Base-by-base conservation (phyloP, 1,139 yeast genomes). In the Pichia sp. region DNA sequence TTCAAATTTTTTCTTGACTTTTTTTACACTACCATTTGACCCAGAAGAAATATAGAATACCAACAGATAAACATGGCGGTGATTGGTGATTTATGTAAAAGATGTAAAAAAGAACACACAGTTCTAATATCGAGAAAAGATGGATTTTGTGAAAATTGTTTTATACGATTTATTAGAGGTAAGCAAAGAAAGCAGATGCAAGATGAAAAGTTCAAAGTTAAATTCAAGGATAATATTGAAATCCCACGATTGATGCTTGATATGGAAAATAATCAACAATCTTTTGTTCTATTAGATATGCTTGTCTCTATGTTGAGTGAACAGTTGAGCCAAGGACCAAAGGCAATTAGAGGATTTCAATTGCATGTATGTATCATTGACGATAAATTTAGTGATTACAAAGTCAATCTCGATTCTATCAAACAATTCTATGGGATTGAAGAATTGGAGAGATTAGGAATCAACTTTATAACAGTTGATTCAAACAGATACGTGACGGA, bases 121-220 rank as follows among this genome's bases (percentile, higher is more conserved):
- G 68, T 67, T 2, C 61, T 81, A 5, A 57, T 68, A 0, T 74
- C 90, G 2, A 66, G 96, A 52, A 83, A 82, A 53, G 95, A 87
- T 58, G 61, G 67, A 8, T 83, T 84, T 51, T 86, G 95, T 62
- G 60, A 69, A 39, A 57, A 58, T n/a, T 90, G 97, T 61, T 88
- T 86, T 54, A 60, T 75, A 31, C 69, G 81, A 49, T 88, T 86
- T 55, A 70, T 88, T 35, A 72, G 84, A 49, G 81, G 87, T 29
- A 88, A 87, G 59, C 90, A 85, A 62, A 71, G 95, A 50, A 84
- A 82, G 58, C 83, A 74, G 57, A 79, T 90, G 86, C 68, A 67
- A 37, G 74, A 72, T 52, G 90, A 84, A 29, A 75, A 71, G 45
- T 86, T 75, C 64, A 84, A 85, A 57, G 88, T 83, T 31, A 75